Conservation (phyloP, 2,329 filamentous ascomycete genomes). For the Monilinia polystroma region DNA sequence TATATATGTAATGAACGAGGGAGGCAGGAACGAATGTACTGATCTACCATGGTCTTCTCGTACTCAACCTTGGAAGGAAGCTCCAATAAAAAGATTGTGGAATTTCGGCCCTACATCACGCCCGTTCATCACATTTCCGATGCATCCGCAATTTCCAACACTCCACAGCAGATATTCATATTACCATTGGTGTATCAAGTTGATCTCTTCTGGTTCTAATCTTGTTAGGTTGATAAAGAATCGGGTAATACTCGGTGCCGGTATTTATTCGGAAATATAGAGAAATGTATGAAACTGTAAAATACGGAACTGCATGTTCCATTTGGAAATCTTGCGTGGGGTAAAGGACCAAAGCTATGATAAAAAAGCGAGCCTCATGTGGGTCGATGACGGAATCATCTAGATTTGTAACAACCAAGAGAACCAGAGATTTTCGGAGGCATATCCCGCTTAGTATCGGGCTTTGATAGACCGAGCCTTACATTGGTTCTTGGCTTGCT, state of each 20-base stretch:
- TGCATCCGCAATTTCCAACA: background rate
- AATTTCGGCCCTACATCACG: conserved; percentile 1
- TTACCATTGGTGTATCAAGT: background rate
- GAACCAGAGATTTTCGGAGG: background rate
- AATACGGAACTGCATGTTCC: conserved; percentile 9
- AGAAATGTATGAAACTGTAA: background rate
- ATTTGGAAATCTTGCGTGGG: background rate
- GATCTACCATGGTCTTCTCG: background rate
- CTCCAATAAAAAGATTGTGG: background rate
- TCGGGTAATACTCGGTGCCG: conserved; percentile 6
- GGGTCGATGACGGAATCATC: background rate
- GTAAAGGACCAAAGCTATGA: background rate
- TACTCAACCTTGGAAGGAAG: background rate
- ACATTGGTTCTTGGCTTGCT: background rate
- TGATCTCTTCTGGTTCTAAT: background rate
- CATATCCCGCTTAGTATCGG: background rate
- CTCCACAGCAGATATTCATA: background rate
- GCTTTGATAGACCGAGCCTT: background rate
- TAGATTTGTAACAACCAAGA: no score
- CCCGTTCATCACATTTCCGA: background rate
- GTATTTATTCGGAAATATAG: background rate
- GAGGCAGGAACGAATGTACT: background rate
- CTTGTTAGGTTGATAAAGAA: no score
- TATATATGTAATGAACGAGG: background rate
- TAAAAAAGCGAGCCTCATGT: background rate